A percentile compares a stretch with the other conserved stretches of the same genome.
Conservation (phyloP, 2,329 filamentous ascomycete genomes). For the Leptographium procerum region DNA sequence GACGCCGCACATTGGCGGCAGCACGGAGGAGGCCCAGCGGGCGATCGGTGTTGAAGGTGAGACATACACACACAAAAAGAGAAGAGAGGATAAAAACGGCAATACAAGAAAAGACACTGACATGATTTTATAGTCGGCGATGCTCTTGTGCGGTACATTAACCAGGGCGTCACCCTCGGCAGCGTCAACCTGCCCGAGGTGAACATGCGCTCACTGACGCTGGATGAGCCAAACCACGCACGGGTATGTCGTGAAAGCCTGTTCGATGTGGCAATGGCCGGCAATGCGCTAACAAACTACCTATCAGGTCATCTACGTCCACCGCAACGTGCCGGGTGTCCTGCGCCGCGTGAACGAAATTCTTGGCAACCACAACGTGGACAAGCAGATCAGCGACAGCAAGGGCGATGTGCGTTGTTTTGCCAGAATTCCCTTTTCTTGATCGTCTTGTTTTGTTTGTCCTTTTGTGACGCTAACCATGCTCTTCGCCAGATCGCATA, state of each 20-base stretch:
- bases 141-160: constrained; percentile 85
- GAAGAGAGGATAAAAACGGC: too few relatives aligned
- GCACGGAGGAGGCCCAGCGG: constrained; percentile 92
- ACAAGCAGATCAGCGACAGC: constrained; percentile 97
- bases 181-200: constrained; percentile 98
- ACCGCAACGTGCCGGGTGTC: constrained; percentile 93
- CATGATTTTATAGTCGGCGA: constrained; percentile 56
- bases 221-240: constrained; percentile 80
- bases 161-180: constrained; percentile 81
- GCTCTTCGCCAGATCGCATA: constrained; percentile 48
- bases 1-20: constrained; percentile 93
- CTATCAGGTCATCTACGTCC: constrained; percentile 69
- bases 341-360: constrained; percentile 92
- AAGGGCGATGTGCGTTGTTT: constrained; percentile 58
- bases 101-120: background rate
- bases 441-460: background rate
- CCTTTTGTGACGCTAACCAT: background rate
- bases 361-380: constrained; percentile 88
- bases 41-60: constrained; percentile 81
- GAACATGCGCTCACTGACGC: constrained; percentile 74
- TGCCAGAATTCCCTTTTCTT: background rate
- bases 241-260: constrained; percentile 34
- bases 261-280: background rate
- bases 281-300: background rate
- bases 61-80: background rate